Base-by-base conservation (phyloP, 495 filamentous ascomycete genomes). In the Haplographium delicatum region DNA sequence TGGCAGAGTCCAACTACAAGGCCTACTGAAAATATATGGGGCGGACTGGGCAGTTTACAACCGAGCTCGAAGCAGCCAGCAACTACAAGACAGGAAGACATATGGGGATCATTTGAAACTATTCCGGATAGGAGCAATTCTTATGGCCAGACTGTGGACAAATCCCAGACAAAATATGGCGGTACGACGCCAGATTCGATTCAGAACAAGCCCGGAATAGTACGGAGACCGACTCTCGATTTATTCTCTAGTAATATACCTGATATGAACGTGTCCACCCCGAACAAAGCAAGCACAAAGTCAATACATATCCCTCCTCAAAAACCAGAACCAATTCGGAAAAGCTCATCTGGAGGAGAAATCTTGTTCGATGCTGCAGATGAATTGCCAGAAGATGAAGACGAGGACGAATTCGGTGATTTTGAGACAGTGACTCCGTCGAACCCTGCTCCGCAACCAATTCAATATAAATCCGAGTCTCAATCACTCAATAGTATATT, bases 371-470 rank as follows among this genome's bases (percentile, higher is more conserved):
- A 79, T 60, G 73, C 70, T 22, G 54, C 63, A 15, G 74, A 74
- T 42, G 53, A 53, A 15, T 53, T 59, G 15, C 54, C 65, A 22
- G 67, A 72, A 16, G 63, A 71, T 18, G 63, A 70, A 5, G 74
- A 75, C 5, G 80, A 85, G 27, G 84, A 88, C 59, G 84, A 82
- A 10, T 89, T 84, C 78, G 85, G 85, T 11, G 84, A 88, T 47
- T 89, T 89, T 56, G 85, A 86, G 58, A 73, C 74, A 11, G 76
- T 50, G 7, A 40, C 46, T 24, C 35, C 56, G 25, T 4, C 41
- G n/a, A 39, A 39, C 28, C 41, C 49, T 16, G 9, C 31, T 9
- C 20, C 35, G 23, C 47, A 47, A 39, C 41, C 24, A 2, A 43
- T 4, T 18, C 35, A 10, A 41, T 31, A 31, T 26, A 41, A 27